Evolutionary conservation across 2,329 filamentous ascomycete species (phyloP).

Genomic region (Dothideomycetes sp.): DNA sequence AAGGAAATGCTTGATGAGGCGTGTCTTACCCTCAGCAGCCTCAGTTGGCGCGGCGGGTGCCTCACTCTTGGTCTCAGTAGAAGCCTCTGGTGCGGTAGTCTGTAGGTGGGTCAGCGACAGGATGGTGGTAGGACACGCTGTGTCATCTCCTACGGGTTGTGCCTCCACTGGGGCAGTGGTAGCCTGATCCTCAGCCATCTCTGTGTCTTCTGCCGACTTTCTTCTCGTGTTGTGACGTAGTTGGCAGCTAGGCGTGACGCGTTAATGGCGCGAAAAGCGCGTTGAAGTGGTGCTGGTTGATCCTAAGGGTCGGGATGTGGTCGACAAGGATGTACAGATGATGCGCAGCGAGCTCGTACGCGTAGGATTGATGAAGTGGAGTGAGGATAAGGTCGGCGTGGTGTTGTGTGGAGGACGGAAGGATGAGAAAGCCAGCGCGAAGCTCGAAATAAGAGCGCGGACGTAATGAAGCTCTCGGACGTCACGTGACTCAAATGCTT

Average conservation of each 20-base stretch:
- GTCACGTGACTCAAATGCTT: constrained; percentile 3
- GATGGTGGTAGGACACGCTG: neutral
- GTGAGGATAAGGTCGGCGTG: neutral
- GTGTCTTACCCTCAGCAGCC: constrained; percentile 1
- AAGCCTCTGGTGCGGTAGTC: constrained; percentile 5
- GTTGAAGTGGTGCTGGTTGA: neutral
- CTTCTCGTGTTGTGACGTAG: constrained; percentile 9
- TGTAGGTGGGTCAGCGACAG: constrained; percentile 5
- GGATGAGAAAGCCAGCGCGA: constrained; percentile 5
- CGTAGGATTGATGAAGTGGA: constrained; percentile 5
- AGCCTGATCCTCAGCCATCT: constrained; percentile 21
- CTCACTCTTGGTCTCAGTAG: constrained; percentile 3
- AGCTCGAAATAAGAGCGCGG: constrained; percentile 2
- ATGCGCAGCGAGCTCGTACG: constrained; percentile 1
- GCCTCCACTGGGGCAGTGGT: constrained; percentile 15
- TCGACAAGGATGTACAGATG: neutral
- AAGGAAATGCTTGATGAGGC: neutral
- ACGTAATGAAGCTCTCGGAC: neutral
- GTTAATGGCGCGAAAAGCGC: constrained; percentile 7
- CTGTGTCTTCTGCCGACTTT: neutral
- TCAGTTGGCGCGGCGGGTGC: constrained; percentile 1
- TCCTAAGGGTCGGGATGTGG: neutral
- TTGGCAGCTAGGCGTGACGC: constrained; percentile 4
- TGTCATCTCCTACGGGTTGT: constrained; percentile 5
- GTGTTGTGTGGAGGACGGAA: neutral